Base-by-base conservation (phyloP, 2,329 filamentous ascomycete species). In the Arthrobotrys iridis region DNA sequence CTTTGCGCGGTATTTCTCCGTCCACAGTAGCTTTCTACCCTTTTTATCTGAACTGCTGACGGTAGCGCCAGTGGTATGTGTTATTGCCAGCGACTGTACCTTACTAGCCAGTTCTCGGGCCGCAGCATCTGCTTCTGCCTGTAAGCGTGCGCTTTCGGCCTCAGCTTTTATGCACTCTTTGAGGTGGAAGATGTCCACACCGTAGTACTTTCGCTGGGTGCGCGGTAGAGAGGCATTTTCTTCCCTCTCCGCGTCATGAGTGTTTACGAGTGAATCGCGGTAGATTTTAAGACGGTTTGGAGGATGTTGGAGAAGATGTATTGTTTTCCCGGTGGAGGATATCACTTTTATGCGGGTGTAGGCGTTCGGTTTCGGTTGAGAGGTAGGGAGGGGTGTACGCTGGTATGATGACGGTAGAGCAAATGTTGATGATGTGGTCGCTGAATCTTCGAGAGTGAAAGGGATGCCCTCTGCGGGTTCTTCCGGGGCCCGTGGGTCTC, bases 1-100 rank as follows among this genome's bases (percentile, higher is more conserved):
- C 75, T 89, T 88, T 26, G 95, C 95, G 35, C 95, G 90, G 81
- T 99, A 99, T 81, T 99, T 99, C 81, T 99, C 95, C 0, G 94
- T 97, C 95, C 95, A 99, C 80, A 99, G 84, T 30, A 92, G 82
- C 0, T 88, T 86, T 64, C 78, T 41, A 55, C 80, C 73, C 30
- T 78, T 74, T 52, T 77, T 79, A 76, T 24, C 64, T 43, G 13
- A 71, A 4, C 50, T 55, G 10, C 50, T 37, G 18, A 37, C n/a
- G 50, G 33, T 30, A 55, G 50, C 4, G 20, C 58, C 6, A 33
- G 58, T 48, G 24, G 45, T 33, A 13, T 77, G 75, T 0, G 71
- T 60, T 77, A 84, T 83, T 22, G 82, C 80, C 1, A 81, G 82
- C 45, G 78, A 79, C 45, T 81, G 79, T 11, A 82, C 77, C 20